Conservation (phyloP, 1,139 yeast species). For the Candida labiduridarum region DNA sequence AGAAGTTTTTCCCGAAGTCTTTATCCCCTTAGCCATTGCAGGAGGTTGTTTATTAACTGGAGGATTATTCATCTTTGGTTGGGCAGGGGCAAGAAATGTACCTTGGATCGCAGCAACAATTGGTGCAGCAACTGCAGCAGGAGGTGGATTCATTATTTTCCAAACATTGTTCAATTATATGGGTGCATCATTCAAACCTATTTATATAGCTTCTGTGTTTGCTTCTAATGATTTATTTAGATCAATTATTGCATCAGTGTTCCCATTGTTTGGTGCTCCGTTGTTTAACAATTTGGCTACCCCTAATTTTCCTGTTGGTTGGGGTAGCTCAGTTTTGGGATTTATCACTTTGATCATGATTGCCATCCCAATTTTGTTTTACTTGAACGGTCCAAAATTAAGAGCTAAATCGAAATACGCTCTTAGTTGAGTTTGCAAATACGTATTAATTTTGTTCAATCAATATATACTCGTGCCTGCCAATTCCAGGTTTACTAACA, state of each 20-base stretch:
- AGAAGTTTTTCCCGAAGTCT: slow-evolving; percentile 57
- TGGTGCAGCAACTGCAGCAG: slow-evolving; percentile 30
- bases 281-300: slow-evolving; percentile 46
- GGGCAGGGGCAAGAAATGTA: slow-evolving; percentile 29
- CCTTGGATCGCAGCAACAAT: slow-evolving; percentile 38
- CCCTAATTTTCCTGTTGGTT: slow-evolving; percentile 50
- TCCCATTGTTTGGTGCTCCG: slow-evolving; percentile 39
- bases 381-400: slow-evolving; percentile 30
- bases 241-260: slow-evolving; percentile 31
- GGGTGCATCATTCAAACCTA: slow-evolving; percentile 56
- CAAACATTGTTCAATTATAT: slow-evolving; percentile 52
- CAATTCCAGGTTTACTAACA: no score
- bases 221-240: slow-evolving; percentile 34
- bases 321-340: slow-evolving; percentile 66
- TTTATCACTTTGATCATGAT: slow-evolving; percentile 58
- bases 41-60: slow-evolving; percentile 33
- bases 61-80: slow-evolving; percentile 35
- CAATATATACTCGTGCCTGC: no score
- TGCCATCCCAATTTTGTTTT: slow-evolving; percentile 61
- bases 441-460: no score
- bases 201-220: slow-evolving; percentile 33
- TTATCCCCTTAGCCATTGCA: slow-evolving; percentile 52
- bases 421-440: slow-evolving; percentile 7
- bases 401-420: slow-evolving; percentile 53
- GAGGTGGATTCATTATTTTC: slow-evolving; percentile 33